Evolutionary conservation across 1,284 basidiomycete species (phyloP).

Genomic region (Sanghuangporus weigelae): DNA sequence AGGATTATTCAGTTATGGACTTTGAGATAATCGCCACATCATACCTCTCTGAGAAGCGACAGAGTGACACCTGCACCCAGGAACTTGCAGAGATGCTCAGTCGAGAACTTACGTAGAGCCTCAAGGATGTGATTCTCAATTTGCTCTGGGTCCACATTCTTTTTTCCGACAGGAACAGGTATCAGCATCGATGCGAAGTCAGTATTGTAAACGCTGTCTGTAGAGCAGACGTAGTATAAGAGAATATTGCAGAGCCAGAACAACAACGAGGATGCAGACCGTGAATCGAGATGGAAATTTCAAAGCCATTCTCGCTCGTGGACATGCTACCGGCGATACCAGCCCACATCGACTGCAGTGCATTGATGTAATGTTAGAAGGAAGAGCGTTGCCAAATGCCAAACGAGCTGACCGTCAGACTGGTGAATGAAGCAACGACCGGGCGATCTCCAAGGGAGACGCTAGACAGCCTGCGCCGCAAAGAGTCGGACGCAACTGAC

Average conservation of each 20-base stretch:
- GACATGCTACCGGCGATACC: conserved; percentile 60
- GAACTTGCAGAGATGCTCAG: conserved; percentile 77
- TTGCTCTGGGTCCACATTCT: conserved; percentile 39
- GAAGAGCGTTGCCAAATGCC: conserved; percentile 8
- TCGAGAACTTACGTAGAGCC: conserved; percentile 60
- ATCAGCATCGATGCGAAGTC: conserved; percentile 58
- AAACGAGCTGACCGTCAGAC: conserved; percentile 52
- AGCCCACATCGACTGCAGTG: conserved; percentile 73
- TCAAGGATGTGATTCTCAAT: conserved; percentile 52
- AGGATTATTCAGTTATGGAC: not conserved
- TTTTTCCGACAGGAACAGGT: conserved; percentile 41
- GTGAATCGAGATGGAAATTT: conserved; percentile 71
- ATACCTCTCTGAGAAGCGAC: conserved; percentile 32
- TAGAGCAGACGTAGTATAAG: not conserved
- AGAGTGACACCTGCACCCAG: conserved; percentile 58
- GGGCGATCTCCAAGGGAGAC: conserved; percentile 39
- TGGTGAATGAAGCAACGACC: conserved; percentile 48
- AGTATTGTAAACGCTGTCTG: conserved; percentile 64
- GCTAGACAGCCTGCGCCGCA: conserved; percentile 63
- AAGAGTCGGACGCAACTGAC: conserved; percentile 55
- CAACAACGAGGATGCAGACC: conserved; percentile 31
- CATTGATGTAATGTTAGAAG: conserved; percentile 19
- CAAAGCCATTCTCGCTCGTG: conserved; percentile 53
- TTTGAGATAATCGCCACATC: not conserved
- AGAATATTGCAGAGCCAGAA: not conserved